Evolutionary conservation across 768 basidiomycete genomes (phyloP).

Genomic region (Serendipita sp.): DNA sequence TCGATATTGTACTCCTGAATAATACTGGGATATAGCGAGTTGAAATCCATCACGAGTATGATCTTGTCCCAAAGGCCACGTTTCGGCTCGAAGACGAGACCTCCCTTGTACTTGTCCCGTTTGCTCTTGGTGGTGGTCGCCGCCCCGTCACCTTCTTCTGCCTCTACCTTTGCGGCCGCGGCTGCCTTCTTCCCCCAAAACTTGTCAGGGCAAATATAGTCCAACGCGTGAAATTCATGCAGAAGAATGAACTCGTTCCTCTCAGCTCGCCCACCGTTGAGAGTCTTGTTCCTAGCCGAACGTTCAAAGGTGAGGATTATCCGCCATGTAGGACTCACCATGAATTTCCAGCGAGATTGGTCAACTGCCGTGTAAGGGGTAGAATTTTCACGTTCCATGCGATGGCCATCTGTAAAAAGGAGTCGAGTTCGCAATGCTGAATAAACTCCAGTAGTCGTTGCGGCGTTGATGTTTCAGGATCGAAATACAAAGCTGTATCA

Average conservation of each 20-base stretch:
- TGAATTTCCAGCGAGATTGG: constrained; percentile 89
- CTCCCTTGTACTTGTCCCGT: constrained; percentile 96
- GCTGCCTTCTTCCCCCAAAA: constrained; percentile 60
- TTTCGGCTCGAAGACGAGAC: constrained; percentile 94
- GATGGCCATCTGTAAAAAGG: constrained; percentile 96
- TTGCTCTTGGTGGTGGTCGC: constrained; percentile 45
- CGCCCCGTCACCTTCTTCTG: constrained; percentile 34
- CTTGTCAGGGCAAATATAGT: constrained; percentile 96
- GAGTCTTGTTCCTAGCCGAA: constrained; percentile 71
- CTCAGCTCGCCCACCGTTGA: constrained; percentile 95
- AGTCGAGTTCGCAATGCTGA: constrained; percentile 86
- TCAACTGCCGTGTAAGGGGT: constrained; percentile 83
- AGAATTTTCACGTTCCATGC: constrained; percentile 86
- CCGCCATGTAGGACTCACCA: constrained; percentile 41
- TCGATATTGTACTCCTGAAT: constrained; percentile 99
- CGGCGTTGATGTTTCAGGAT: constrained; percentile 61
- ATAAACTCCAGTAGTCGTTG: constrained; percentile 75
- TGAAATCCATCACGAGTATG: constrained; percentile 99
- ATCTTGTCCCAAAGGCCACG: constrained; percentile 91
- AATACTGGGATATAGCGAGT: constrained; percentile 96
- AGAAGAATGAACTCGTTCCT: constrained; percentile 98
- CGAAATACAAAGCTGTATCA: constrained; percentile 82
- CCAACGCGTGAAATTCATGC: constrained; percentile 92
- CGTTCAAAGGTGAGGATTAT: background rate
- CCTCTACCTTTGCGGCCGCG: constrained; percentile 32